phyloP scores from a whole-genome alignment of 2,329 filamentous ascomycete genomes.

The Daldinia sp. region DNA sequence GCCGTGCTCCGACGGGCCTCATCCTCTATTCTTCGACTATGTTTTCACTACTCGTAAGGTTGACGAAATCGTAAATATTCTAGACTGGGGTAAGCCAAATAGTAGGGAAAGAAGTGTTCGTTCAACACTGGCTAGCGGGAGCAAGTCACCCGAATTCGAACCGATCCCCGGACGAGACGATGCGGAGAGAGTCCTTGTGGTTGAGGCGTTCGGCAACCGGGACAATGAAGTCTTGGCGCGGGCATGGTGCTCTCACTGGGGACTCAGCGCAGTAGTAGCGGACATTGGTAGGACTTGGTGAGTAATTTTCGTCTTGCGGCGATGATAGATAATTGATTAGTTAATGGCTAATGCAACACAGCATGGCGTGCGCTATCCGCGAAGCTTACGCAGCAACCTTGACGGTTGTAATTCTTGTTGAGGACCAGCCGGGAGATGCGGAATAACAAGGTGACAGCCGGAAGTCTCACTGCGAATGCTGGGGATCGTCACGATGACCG shows the following conservation, averaged over 20 bases:
- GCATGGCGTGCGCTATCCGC: conserved; percentile 78
- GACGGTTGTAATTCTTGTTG: conserved; percentile 77
- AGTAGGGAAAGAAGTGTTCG: conserved; percentile 41
- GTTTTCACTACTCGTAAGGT: conserved; percentile 68
- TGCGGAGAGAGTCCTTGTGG: conserved; percentile 74
- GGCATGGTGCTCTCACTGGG: conserved; percentile 83
- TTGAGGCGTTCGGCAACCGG: conserved; percentile 78
- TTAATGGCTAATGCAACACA: conserved; percentile 49
- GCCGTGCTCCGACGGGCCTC: conserved; percentile 72
- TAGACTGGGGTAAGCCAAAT: conserved; percentile 70
- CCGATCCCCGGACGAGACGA: conserved; percentile 58
- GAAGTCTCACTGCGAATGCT: conserved; percentile 23
- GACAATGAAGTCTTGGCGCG: conserved; percentile 83
- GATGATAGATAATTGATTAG: conserved; percentile 24
- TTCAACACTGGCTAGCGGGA: conserved; percentile 44
- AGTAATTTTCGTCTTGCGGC: conserved; percentile 49
- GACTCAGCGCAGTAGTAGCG: conserved; percentile 76
- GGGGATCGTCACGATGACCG: conserved; percentile 24
- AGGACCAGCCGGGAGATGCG: conserved; percentile 60
- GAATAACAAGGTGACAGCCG: conserved; percentile 38
- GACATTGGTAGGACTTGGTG: conserved; percentile 76
- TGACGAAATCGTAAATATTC: conserved; percentile 73
- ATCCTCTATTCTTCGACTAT: conserved; percentile 81
- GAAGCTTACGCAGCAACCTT: conserved; percentile 81
- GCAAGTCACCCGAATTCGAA: conserved; percentile 36